Conservation (phyloP, 2,329 filamentous ascomycete species). For the Penicillium sp. region DNA sequence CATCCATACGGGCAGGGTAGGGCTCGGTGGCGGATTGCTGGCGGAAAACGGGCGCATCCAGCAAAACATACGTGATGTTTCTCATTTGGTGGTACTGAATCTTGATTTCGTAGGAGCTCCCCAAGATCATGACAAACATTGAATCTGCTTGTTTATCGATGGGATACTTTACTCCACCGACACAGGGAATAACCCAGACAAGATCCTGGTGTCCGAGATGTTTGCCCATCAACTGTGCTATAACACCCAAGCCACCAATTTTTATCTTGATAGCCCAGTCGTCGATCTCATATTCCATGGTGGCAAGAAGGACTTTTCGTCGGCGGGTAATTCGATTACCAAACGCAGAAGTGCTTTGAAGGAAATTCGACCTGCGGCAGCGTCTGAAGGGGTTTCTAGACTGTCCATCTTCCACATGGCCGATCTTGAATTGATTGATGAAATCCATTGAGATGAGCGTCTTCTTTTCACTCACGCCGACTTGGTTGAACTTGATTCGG, state of each 20-base stretch:
- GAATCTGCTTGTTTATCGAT: constrained; percentile 57
- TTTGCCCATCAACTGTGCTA: constrained; percentile 68
- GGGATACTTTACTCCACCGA: constrained; percentile 64
- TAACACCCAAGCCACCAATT: constrained; percentile 67
- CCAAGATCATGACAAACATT: constrained; percentile 62
- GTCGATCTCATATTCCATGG: constrained; percentile 70
- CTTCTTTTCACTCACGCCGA: constrained; percentile 54
- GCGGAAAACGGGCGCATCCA: constrained; percentile 66
- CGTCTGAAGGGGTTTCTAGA: constrained; percentile 36
- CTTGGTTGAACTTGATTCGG: constrained; percentile 61
- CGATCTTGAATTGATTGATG: constrained; percentile 35
- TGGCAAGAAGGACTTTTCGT: constrained; percentile 64
- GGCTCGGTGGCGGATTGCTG: constrained; percentile 62
- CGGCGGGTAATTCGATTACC: constrained; percentile 33
- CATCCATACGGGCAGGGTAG: constrained; percentile 67
- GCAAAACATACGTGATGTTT: constrained; percentile 67
- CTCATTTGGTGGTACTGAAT: constrained; percentile 62
- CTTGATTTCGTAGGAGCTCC: constrained; percentile 58
- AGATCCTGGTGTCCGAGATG: constrained; percentile 63
- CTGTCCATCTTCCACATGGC: constrained; percentile 24
- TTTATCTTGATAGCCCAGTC: constrained; percentile 71
- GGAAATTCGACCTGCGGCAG: constrained; percentile 37
- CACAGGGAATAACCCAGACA: constrained; percentile 63
- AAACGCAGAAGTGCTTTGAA: constrained; percentile 38
- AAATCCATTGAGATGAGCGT: constrained; percentile 39